Evolutionary conservation across 2,329 filamentous ascomycete species (phyloP).

Genomic region (Sarocladium oryzae): DNA sequence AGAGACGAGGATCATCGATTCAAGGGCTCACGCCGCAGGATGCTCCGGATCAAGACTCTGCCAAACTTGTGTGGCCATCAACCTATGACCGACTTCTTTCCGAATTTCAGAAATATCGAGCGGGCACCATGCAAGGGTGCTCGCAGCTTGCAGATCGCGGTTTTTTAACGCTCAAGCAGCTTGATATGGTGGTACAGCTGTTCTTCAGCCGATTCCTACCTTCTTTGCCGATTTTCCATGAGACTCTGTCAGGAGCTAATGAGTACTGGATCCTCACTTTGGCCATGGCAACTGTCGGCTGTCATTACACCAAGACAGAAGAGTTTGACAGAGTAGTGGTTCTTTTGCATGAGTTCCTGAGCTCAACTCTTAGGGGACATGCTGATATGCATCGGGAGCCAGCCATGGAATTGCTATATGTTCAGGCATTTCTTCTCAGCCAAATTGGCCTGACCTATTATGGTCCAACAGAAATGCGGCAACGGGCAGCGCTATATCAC

Average conservation of each 20-base stretch:
- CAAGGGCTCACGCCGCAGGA: neutral
- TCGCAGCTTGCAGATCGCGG: conserved; percentile 14
- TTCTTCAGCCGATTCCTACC: conserved; percentile 27
- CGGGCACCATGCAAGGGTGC: neutral
- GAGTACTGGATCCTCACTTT: conserved; percentile 17
- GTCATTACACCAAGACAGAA: conserved; percentile 17
- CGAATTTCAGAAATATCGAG: neutral
- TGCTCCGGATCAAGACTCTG: neutral
- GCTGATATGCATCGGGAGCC: neutral
- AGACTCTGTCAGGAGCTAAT: conserved; percentile 9
- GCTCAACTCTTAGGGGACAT: conserved; percentile 11
- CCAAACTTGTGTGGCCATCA: neutral
- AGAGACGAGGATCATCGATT: neutral
- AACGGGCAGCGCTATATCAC: neutral
- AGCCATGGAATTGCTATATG: neutral
- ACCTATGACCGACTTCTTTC: neutral
- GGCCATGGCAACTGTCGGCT: conserved; percentile 17
- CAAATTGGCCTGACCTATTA: conserved; percentile 2
- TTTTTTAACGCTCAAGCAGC: conserved; percentile 20
- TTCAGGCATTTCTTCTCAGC: conserved; percentile 3
- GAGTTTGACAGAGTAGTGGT: conserved; percentile 16
- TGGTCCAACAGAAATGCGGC: neutral
- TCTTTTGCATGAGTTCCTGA: conserved; percentile 19
- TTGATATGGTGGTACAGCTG: conserved; percentile 24
- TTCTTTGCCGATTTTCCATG: conserved; percentile 24